Evolutionary conservation across 106 monocot genomes (phyloP), one percentile per base, ranked within the genome.

Genomic region (Dioscorea alata): DNA sequence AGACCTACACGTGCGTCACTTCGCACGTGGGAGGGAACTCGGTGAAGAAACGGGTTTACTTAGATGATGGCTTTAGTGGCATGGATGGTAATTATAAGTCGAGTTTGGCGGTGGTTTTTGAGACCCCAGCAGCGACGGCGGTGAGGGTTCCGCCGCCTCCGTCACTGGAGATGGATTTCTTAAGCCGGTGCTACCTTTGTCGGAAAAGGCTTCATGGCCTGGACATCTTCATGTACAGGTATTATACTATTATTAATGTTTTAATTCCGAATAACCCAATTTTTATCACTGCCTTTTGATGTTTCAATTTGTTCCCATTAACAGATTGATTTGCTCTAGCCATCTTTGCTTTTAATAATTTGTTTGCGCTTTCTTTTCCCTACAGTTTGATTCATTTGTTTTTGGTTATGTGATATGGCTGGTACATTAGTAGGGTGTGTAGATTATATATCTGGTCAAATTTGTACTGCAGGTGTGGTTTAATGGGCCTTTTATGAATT

Each of bases 151-250:
- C 19, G 13, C 31, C 49, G 19, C 22, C 28, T 28, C 28, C 54
- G 33, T 19, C 62, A 61, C 56, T 18, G 60, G 67, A 32, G 15
- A n/a, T 22, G 13, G 75, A 71, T 20, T 84, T 88, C 63, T 48
- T 88, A 57, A 80, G 74, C 60, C 23, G 48, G 34, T 86, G 90
- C 76, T 71, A 48, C 53, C 63, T 86, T 15, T 86, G 90, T 33
- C 60, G 70, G 70, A 83, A 86, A 76, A 74, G 71, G 56, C 86
- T 90, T 31, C 78, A 81, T 22, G 90, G 81, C 31, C 23, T 71
- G n/a, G 90, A 90, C 33, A 79, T 90, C 34, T 90, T 81, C 79
- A 90, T 90, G 81, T 90, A 90, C 67, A 83, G 81, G 90, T 90
- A 74, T 5, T 12, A 42, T 59, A 4, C n/a, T 59, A 5, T 34